Evolutionary conservation across 208 protist genomes (phyloP).

Genomic region (Entamoeba moshkovskii): DNA sequence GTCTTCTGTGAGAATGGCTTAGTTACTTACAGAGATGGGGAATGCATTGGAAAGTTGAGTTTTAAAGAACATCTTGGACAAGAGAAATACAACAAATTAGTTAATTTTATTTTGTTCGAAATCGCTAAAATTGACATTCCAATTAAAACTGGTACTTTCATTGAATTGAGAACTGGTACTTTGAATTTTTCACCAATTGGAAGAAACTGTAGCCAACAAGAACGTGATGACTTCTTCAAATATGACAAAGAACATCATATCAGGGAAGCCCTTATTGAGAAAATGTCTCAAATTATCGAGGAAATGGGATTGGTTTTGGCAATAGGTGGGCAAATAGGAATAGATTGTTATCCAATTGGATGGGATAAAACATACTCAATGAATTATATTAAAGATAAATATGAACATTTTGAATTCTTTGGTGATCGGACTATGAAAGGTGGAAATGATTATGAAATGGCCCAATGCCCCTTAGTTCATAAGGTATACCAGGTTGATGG

Average conservation of each 20-base stretch:
- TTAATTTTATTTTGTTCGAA: conserved; percentile 75
- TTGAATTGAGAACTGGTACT: conserved; percentile 96
- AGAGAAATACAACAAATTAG: conserved; percentile 69
- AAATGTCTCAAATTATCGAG: conserved; percentile 56
- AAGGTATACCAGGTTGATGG: conserved; percentile 62
- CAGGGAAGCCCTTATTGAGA: conserved; percentile 68
- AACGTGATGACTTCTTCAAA: conserved; percentile 86
- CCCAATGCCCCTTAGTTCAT: conserved; percentile 60
- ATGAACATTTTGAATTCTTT: conserved; percentile 94
- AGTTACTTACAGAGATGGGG: conserved; percentile 36
- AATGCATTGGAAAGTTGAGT: conserved; percentile 59
- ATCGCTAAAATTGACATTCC: conserved; percentile 87
- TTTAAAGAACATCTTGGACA: conserved; percentile 72
- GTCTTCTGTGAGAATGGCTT: conserved; percentile 92
- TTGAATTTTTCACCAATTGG: conserved; percentile 96
- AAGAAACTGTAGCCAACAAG: conserved; percentile 77
- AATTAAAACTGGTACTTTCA: conserved; percentile 89
- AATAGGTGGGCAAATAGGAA: conserved; percentile 93
- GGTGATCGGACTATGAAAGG: conserved; percentile 92
- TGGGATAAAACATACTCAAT: conserved; percentile 99
- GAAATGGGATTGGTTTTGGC: conserved; percentile 72
- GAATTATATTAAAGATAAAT: conserved; percentile 55
- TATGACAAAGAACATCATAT: conserved; percentile 84
- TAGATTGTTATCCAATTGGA: conserved; percentile 89
- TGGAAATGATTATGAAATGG: conserved; percentile 98